These are phyloP conservation scores for Aspergillus brunneoviolaceus DNA, from an alignment of 2,329 filamentous ascomycete species.

Conservation along the genomic window DNA sequence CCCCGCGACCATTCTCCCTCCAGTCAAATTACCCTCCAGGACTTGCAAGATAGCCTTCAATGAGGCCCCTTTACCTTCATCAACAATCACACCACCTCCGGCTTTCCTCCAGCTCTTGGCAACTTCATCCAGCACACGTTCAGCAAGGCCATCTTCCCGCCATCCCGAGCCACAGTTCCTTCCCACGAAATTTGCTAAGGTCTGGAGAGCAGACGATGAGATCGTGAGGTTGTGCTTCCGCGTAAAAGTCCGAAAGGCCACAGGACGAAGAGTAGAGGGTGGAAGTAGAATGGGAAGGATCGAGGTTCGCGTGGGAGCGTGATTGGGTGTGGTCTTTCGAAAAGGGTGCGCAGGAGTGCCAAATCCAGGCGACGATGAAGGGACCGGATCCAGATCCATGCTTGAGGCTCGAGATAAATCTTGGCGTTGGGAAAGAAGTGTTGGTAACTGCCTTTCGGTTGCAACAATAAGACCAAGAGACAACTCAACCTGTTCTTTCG, in stretches of 20 bases:
- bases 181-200: constrained; percentile 85
- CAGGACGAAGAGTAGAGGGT: constrained; percentile 77
- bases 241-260: constrained; percentile 93
- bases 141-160: constrained; percentile 91
- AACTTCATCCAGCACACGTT: constrained; percentile 87
- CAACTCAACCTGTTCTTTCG: too few species aligned
- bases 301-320: constrained; percentile 56
- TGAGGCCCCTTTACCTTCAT: constrained; percentile 65
- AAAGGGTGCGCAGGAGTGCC: constrained; percentile 81
- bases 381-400: constrained; percentile 59
- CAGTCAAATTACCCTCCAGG: constrained; percentile 83
- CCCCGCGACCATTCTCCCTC: constrained; percentile 58
- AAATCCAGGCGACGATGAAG: constrained; percentile 88
- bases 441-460: neutral
- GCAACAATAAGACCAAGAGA: too few species aligned
- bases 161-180: constrained; percentile 93
- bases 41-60: constrained; percentile 80
- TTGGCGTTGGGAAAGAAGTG: neutral
- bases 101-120: constrained; percentile 89
- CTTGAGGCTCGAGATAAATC: constrained; percentile 1
- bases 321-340: constrained; percentile 39
- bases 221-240: constrained; percentile 96
- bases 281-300: constrained; percentile 89
- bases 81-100: constrained; percentile 86
- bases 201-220: constrained; percentile 79